Evolutionary conservation across 1,284 basidiomycete species (phyloP).

Genomic region (Albatrellus sp.): DNA sequence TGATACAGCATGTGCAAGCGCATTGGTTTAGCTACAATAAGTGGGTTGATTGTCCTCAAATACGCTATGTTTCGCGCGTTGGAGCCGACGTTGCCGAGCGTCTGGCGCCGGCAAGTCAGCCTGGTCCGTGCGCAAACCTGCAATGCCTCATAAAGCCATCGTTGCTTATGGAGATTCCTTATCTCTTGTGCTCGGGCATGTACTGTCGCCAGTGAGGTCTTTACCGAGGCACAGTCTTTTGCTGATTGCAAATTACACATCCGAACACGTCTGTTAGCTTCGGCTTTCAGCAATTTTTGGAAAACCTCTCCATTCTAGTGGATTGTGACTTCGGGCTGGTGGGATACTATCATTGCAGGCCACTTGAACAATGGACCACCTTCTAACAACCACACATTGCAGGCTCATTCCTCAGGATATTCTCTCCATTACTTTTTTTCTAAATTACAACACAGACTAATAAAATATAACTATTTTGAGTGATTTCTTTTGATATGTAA

Average conservation of each 20-base stretch:
- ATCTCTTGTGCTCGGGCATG: constrained; percentile 89
- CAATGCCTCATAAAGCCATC: constrained; percentile 3
- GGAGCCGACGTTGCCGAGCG: not conserved
- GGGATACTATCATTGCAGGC: too few relatives aligned
- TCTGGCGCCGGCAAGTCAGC: not conserved
- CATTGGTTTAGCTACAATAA: too few relatives aligned
- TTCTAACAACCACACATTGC: too few relatives aligned
- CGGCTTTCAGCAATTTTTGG: constrained; percentile 75
- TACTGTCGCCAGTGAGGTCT: constrained; percentile 86
- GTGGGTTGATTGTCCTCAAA: too few relatives aligned
- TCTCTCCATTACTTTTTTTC: too few relatives aligned
- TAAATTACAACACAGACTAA: too few relatives aligned
- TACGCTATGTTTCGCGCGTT: not conserved
- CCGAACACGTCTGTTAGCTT: constrained; percentile 71
- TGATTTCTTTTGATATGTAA: too few relatives aligned
- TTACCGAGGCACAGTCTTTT: constrained; percentile 87
- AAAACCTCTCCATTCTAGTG: constrained; percentile 18
- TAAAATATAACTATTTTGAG: too few relatives aligned
- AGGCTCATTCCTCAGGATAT: too few relatives aligned
- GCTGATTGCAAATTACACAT: constrained; percentile 91
- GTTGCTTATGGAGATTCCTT: not conserved
- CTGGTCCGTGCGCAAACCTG: constrained; percentile 4
- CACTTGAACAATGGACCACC: too few relatives aligned
- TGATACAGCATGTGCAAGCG: not conserved
- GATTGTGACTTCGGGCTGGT: too few relatives aligned